These are phyloP conservation scores for Xylaria nigripes DNA, from an alignment of 495 filamentous ascomycete species.

Conservation along the genomic window DNA sequence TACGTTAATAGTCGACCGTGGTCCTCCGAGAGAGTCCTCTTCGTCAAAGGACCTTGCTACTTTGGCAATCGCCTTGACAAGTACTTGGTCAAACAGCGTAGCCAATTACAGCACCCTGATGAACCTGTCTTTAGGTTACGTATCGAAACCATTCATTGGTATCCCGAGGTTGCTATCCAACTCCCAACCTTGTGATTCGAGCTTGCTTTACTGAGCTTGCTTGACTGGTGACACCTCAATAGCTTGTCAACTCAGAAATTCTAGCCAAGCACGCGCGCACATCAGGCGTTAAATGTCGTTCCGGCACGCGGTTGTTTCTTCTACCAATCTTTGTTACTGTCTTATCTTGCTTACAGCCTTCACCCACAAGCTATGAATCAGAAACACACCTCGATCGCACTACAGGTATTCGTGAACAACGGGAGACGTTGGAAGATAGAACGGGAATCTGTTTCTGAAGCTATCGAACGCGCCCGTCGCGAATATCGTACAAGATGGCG, in stretches of 20 bases:
- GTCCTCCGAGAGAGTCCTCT: not conserved
- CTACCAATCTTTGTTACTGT: not conserved
- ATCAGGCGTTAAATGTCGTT: not conserved
- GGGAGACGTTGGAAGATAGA: conserved; percentile 9
- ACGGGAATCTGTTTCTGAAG: conserved; percentile 15
- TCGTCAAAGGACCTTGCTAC: not conserved
- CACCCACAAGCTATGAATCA: conserved; percentile 22
- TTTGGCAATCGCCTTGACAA: not conserved
- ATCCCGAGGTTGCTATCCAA: not conserved
- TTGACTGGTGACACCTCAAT: not conserved
- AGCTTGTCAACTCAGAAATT: not conserved
- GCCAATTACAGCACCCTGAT: not conserved
- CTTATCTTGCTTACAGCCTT: not conserved
- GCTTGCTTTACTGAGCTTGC: not conserved
- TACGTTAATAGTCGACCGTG: not conserved
- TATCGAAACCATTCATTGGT: not conserved
- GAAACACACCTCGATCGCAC: conserved; percentile 2
- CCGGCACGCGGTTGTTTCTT: not conserved
- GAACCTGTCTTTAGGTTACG: not conserved
- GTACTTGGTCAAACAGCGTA: not conserved
- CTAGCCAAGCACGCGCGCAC: not conserved
- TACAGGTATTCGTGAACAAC: conserved; percentile 10
- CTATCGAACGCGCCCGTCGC: conserved; percentile 13
- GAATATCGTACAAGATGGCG: conserved; percentile 21
- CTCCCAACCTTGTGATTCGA: not conserved